Evolutionary conservation across 148 eudicot genomes (phyloP).

Genomic region (Dysphania ambrosioides): DNA sequence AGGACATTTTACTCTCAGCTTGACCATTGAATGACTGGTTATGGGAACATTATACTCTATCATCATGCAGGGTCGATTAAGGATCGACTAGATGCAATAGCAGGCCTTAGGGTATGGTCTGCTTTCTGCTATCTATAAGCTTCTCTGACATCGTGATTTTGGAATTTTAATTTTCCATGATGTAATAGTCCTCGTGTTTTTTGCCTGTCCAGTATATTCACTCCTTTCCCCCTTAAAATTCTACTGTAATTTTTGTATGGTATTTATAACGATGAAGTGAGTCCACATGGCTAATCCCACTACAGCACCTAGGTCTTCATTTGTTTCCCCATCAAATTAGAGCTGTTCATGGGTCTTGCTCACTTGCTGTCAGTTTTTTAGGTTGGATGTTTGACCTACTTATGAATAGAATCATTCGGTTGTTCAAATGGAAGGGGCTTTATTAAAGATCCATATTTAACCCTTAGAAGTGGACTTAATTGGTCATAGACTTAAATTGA

Average conservation of each 20-base stretch:
- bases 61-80: slow-evolving; percentile 55
- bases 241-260: too few relatives aligned
- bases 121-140: not conserved
- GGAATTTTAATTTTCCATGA: not conserved
- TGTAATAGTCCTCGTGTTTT: not conserved
- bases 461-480: too few relatives aligned
- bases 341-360: not conserved
- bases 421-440: too few relatives aligned
- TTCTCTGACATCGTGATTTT: not conserved
- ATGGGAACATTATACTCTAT: slow-evolving; percentile 90
- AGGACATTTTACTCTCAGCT: slow-evolving; percentile 80
- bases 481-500: too few relatives aligned
- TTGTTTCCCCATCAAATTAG: not conserved
- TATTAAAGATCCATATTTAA: too few relatives aligned
- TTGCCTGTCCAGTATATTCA: too few relatives aligned
- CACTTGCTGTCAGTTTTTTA: not conserved
- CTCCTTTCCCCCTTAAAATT: not conserved
- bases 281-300: not conserved
- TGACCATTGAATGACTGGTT: slow-evolving; percentile 85
- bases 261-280: too few relatives aligned
- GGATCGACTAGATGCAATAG: slow-evolving; percentile 92
- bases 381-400: not conserved
- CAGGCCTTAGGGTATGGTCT: slow-evolving; percentile 62
- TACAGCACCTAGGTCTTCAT: not conserved
- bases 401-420: too few relatives aligned